Conservation (phyloP, 1,284 basidiomycete species). For the Peniophora sp. region DNA sequence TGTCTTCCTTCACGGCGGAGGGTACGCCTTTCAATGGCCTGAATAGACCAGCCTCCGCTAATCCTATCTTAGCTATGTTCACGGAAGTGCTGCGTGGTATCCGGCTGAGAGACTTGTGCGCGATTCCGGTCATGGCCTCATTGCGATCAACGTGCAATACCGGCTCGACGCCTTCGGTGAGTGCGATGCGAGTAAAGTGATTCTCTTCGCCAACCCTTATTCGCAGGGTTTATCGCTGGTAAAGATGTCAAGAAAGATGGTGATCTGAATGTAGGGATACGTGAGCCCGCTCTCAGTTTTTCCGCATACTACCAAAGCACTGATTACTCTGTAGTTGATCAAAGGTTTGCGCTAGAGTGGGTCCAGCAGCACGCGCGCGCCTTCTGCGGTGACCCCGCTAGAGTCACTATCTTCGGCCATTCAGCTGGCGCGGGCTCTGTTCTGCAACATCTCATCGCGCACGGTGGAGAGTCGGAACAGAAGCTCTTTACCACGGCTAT, state of each 20-base stretch:
- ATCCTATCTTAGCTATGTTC: not conserved
- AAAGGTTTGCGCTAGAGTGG: constrained; percentile 21
- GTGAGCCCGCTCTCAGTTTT: constrained; percentile 11
- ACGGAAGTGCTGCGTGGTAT: not conserved
- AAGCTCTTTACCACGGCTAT: constrained; percentile 6
- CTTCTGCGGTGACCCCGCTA: constrained; percentile 24
- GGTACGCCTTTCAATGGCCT: constrained; percentile 8
- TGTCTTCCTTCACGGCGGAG: constrained; percentile 35
- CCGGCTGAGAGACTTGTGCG: constrained; percentile 8
- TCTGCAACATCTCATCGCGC: constrained; percentile 17
- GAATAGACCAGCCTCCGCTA: constrained; percentile 1
- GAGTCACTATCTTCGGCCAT: constrained; percentile 28
- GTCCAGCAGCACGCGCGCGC: constrained; percentile 20
- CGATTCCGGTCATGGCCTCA: constrained; percentile 18
- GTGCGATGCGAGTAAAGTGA: not conserved
- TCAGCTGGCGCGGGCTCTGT: constrained; percentile 27
- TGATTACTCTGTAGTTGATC: constrained; percentile 12
- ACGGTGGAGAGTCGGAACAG: constrained; percentile 5
- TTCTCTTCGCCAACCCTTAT: not conserved
- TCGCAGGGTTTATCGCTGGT: constrained; percentile 21
- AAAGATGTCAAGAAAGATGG: constrained; percentile 18
- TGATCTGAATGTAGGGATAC: constrained; percentile 22
- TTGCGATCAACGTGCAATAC: constrained; percentile 33
- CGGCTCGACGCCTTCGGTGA: constrained; percentile 31
- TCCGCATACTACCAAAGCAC: not conserved